These are phyloP conservation scores for Chlorella variabilis DNA, from an alignment of 163 green algal species.

Conservation along the genomic window DNA sequence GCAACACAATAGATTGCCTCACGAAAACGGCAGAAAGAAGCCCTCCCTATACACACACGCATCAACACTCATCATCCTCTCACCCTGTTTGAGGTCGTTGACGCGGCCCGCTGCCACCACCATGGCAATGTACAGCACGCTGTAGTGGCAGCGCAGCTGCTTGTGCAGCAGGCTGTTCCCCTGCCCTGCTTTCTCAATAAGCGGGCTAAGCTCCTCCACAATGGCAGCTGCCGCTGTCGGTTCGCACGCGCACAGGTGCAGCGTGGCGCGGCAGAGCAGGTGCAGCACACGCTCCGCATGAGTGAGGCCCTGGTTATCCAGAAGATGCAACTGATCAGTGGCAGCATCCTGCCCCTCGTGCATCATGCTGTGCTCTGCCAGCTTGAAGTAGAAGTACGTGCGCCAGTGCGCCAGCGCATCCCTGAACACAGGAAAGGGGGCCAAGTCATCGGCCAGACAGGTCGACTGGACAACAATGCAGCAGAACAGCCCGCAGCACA, in stretches of 20 bases:
- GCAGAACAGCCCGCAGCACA: background rate
- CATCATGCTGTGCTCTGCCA: slow-evolving; percentile 19
- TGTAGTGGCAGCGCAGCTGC: slow-evolving; percentile 28
- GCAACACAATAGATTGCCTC: too few species aligned
- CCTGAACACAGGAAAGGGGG: slow-evolving; percentile 1
- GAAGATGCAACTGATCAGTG: background rate
- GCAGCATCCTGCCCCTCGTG: slow-evolving; percentile 11
- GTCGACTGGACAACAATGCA: background rate
- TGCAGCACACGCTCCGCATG: background rate
- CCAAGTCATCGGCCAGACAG: background rate
- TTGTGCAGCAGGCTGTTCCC: background rate
- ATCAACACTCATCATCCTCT: background rate
- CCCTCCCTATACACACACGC: too few species aligned
- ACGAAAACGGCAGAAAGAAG: too few species aligned
- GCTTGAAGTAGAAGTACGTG: slow-evolving; percentile 27
- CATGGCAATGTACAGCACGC: slow-evolving; percentile 19
- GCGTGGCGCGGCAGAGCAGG: slow-evolving; percentile 15
- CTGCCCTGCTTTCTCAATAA: background rate
- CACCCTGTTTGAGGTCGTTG: slow-evolving; percentile 22
- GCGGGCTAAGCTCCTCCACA: background rate
- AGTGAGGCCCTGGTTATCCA: background rate
- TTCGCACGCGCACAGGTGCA: background rate
- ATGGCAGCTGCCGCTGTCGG: background rate
- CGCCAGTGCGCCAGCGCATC: slow-evolving; percentile 22
- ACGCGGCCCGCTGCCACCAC: background rate